Percentiles rank a stretch among this genome's conserved stretches.
Conservation (phyloP, 192 early-diverging fungal species). For the Funneliformis mosseae region DNA sequence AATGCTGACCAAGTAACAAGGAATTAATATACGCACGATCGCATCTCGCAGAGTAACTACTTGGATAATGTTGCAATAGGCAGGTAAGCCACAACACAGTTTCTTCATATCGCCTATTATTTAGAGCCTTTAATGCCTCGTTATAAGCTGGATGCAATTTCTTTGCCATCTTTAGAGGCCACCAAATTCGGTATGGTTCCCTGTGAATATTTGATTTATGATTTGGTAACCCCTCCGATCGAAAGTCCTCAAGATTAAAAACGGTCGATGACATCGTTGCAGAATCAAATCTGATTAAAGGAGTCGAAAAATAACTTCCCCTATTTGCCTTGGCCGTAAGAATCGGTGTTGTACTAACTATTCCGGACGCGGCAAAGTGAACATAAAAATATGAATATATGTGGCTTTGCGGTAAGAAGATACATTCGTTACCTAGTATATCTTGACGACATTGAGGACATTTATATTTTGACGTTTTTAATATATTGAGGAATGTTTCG, state of each 20-base stretch:
- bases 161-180: not conserved
- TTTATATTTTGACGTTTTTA: not conserved
- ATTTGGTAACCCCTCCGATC: not conserved
- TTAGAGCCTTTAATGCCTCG: not conserved
- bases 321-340: not conserved
- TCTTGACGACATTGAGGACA: slow-evolving; percentile 2
- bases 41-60: not conserved
- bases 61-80: slow-evolving; percentile 5
- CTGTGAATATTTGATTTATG: not conserved
- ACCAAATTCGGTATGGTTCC: not conserved
- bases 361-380: not conserved
- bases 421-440: not conserved
- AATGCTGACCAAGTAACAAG: not conserved
- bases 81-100: not conserved
- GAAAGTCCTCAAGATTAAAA: not conserved
- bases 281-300: not conserved
- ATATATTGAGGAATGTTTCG: not conserved
- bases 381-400: not conserved
- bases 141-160: not conserved
- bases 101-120: not conserved
- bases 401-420: not conserved
- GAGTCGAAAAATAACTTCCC: not conserved
- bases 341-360: not conserved
- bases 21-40: slow-evolving; percentile 2
- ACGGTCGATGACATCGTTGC: not conserved